Evolutionary conservation across 1,284 basidiomycete species (phyloP).

Genomic region (Austroboletus sp.): DNA sequence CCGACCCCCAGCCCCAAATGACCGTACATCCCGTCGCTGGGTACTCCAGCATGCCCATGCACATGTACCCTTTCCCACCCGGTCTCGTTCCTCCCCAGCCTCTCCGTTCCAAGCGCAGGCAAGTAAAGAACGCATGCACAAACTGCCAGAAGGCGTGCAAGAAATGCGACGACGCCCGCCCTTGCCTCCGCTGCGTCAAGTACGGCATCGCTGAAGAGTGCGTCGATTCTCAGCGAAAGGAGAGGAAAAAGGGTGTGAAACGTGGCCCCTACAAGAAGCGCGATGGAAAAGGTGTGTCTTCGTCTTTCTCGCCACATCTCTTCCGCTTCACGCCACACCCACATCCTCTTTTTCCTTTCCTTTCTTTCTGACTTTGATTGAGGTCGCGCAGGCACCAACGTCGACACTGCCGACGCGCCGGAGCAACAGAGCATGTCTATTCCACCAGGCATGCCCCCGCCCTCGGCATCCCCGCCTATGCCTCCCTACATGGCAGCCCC

Average conservation of each 20-base stretch:
- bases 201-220: conserved; percentile 78
- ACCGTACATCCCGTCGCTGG: conserved; percentile 45
- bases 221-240: conserved; percentile 75
- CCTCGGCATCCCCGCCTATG: conserved; percentile 41
- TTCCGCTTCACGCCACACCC: conserved; percentile 16
- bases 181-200: conserved; percentile 80
- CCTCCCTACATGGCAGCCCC: conserved; percentile 41
- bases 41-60: conserved; percentile 53
- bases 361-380: conserved; percentile 38
- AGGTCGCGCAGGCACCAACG: conserved; percentile 51
- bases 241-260: conserved; percentile 80
- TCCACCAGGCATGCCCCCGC: conserved; percentile 38
- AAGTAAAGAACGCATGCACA: conserved; percentile 87
- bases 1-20: conserved; percentile 45
- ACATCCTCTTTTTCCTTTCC: not conserved
- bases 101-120: conserved; percentile 67
- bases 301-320: conserved; percentile 26
- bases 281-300: conserved; percentile 68
- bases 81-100: conserved; percentile 43
- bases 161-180: conserved; percentile 82
- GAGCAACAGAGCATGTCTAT: conserved; percentile 40
- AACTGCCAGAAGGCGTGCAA: conserved; percentile 87
- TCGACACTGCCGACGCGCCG: conserved; percentile 46
- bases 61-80: conserved; percentile 59
- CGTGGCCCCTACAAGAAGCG: conserved; percentile 89